These are phyloP conservation scores for Aphanomyces astaci DNA, from an alignment of 352 stramenopile genomes.

Conservation along the genomic window DNA sequence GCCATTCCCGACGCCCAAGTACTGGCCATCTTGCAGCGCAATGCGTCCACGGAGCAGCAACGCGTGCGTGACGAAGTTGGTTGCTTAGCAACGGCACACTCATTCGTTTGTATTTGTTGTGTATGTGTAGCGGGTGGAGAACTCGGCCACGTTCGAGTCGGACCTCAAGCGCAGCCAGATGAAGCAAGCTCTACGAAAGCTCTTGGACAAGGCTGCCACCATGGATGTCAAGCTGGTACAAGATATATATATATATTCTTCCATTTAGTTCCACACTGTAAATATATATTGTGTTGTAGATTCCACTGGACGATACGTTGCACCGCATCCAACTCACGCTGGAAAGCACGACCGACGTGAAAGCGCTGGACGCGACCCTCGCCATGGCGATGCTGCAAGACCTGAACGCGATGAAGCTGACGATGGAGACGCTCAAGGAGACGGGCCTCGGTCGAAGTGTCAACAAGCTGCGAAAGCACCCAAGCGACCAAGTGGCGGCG, in stretches of 20 bases:
- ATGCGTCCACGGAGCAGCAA: slow-evolving; percentile 17
- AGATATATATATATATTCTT: too few relatives aligned
- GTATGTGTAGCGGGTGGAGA: slow-evolving; percentile 10
- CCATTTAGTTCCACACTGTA: too few relatives aligned
- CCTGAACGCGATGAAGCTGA: slow-evolving; percentile 58
- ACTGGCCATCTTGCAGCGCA: slow-evolving; percentile 1
- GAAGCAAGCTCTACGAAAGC: not conserved
- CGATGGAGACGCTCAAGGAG: slow-evolving; percentile 75
- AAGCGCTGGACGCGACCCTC: slow-evolving; percentile 54
- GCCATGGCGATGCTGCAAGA: slow-evolving; percentile 63
- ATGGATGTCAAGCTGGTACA: slow-evolving; percentile 5
- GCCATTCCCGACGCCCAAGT: slow-evolving; percentile 1
- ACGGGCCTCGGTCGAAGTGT: slow-evolving; percentile 75
- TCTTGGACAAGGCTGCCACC: slow-evolving; percentile 9
- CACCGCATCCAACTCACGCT: slow-evolving; percentile 48
- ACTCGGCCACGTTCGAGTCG: slow-evolving; percentile 12
- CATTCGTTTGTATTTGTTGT: not conserved
- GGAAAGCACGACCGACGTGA: slow-evolving; percentile 63
- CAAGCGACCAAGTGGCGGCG: slow-evolving; percentile 49
- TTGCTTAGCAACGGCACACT: not conserved
- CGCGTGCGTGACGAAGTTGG: not conserved
- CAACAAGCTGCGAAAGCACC: slow-evolving; percentile 82
- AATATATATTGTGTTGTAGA: too few relatives aligned
- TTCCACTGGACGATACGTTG: slow-evolving; percentile 3
- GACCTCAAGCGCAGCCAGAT: slow-evolving; percentile 16